Evolutionary conservation across 139 green algal species (phyloP).

Genomic region (Protoeuglena noctilucae): DNA sequence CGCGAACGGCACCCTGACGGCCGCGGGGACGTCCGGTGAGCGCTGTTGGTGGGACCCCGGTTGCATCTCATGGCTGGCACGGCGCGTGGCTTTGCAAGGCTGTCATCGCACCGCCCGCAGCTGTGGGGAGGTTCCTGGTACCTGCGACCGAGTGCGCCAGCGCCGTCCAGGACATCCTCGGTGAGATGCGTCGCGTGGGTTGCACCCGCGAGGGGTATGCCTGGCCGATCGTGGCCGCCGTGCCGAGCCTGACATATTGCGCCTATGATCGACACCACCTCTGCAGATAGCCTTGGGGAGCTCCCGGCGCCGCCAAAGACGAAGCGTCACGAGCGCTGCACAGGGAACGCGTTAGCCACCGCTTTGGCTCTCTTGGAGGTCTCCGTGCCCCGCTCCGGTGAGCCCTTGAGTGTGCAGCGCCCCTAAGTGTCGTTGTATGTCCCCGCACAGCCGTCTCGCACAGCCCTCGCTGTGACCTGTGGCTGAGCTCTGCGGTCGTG

Average conservation of each 20-base stretch:
- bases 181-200: conserved; percentile 23
- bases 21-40: neutral
- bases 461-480: too few species aligned
- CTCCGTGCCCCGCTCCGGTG: too few species aligned
- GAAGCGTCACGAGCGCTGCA: conserved; percentile 20
- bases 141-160: conserved; percentile 30
- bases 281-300: too few species aligned
- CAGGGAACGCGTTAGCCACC: conserved; percentile 31
- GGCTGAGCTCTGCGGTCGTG: too few species aligned
- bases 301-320: neutral
- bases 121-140: conserved; percentile 21
- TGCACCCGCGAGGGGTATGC: neutral
- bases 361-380: neutral
- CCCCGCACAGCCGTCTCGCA: too few species aligned
- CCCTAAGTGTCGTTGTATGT: too few species aligned
- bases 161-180: conserved; percentile 10
- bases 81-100: neutral
- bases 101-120: neutral
- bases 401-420: too few species aligned
- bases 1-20: neutral
- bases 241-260: too few species aligned
- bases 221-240: too few species aligned
- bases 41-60: too few species aligned
- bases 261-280: too few species aligned
- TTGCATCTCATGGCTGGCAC: too few species aligned